A percentile compares a stretch with the other conserved stretches of the same genome.
Conservation (phyloP, 345 rosid species). For the Excoecaria agallocha region DNA sequence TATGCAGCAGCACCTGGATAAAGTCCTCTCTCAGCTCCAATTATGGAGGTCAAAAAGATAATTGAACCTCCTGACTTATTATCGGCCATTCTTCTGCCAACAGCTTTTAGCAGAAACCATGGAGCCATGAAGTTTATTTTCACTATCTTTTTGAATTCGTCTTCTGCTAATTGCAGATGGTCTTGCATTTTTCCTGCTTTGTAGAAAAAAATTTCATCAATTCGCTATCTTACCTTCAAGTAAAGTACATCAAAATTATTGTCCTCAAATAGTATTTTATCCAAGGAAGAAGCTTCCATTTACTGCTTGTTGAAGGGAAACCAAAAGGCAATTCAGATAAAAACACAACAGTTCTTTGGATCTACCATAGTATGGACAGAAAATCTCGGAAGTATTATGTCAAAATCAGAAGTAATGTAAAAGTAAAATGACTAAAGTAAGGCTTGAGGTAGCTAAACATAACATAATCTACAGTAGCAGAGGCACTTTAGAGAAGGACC, state of each 20-base stretch:
- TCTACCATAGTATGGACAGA: background rate
- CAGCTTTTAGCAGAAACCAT: slow-evolving; percentile 78
- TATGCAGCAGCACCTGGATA: slow-evolving; percentile 84
- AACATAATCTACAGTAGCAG: background rate
- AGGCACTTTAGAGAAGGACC: background rate
- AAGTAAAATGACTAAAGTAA: background rate
- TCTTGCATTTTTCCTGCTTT: slow-evolving; percentile 68
- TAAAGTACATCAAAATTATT: background rate
- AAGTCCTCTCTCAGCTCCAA: slow-evolving; percentile 75
- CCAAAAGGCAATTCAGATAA: background rate
- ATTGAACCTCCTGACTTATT: slow-evolving; percentile 67
- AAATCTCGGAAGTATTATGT: background rate
- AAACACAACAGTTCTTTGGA: background rate
- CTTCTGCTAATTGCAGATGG: slow-evolving; percentile 51
- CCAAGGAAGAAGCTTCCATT: background rate
- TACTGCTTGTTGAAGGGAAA: background rate
- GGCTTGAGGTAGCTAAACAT: background rate
- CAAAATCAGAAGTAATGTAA: background rate
- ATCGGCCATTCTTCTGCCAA: slow-evolving; percentile 64
- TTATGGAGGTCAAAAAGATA: slow-evolving; percentile 57
- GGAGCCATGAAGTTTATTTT: slow-evolving; percentile 68
- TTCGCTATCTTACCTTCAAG: slow-evolving; percentile 4
- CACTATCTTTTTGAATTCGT: slow-evolving; percentile 55
- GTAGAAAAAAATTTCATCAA: slow-evolving; percentile 15
- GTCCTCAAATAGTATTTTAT: background rate